These are phyloP conservation scores for Thalia dealbata DNA, from an alignment of 176 grass and related monocot genomes.

Conservation along the genomic window DNA sequence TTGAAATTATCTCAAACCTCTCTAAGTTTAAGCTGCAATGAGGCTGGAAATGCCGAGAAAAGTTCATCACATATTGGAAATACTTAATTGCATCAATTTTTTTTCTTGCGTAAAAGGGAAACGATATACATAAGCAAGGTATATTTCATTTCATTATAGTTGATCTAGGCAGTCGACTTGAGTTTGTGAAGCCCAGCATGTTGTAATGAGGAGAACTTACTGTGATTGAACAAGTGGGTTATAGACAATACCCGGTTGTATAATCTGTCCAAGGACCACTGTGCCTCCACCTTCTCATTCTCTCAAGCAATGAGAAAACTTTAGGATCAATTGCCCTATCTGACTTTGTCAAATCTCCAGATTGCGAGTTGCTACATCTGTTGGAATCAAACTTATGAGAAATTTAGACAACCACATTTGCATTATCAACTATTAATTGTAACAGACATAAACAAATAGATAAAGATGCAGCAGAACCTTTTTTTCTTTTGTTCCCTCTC, in stretches of 20 bases:
- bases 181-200: neutral
- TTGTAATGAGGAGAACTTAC: conserved; percentile 40
- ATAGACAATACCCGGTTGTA: conserved; percentile 85
- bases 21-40: conserved; percentile 96
- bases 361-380: conserved; percentile 86
- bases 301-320: conserved; percentile 94
- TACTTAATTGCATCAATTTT: neutral
- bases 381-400: conserved; percentile 24
- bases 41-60: conserved; percentile 27
- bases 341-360: conserved; percentile 76
- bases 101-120: too few relatives aligned
- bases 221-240: conserved; percentile 84
- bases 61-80: neutral
- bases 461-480: neutral
- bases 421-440: conserved; percentile 1
- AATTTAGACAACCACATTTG: neutral
- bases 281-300: conserved; percentile 81
- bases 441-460: neutral
- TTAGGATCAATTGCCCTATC: conserved; percentile 84
- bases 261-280: conserved; percentile 86
- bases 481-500: neutral
- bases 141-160: neutral
- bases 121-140: neutral
- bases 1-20: conserved; percentile 60
- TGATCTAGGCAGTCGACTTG: neutral